Evolutionary conservation across 768 basidiomycete genomes (phyloP), one percentile per base, ranked within the genome.

Genomic region (Podaxis pistillaris): DNA sequence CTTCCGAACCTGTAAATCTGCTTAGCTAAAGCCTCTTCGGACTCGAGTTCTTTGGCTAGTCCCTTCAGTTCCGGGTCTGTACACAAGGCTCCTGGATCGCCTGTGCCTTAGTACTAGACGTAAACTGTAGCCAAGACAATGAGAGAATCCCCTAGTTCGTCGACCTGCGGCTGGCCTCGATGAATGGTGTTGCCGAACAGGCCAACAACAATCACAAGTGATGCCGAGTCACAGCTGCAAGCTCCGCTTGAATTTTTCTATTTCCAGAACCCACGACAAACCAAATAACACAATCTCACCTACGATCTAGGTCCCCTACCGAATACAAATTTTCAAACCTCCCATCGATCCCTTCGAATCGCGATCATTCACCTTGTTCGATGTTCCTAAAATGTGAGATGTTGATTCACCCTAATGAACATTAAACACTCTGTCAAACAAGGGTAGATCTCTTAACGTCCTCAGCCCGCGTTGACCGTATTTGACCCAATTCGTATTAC

Each of bases 1-100:
- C 68, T 73, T 69, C 71, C 69, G 70, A 75, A 69, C 67, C 64
- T 70, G 69, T 73, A 75, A 74, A 72, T 66, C 67, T 77, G 78
- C 75, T 80, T 78, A 80, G 73, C 76, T 62, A 75, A 78, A 72
- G 63, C 67, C 63, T 66, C 69, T 64, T 56, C 68, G 66, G 54
- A 58, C 57, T 53, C 60, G 30, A 60, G 68, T 62, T 63, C 61
- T 66, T 46, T 60, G 30, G 50, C 68, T 41, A 22, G 52, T 52
- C 49, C 28, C 52, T 50, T 62, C 53, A 41, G 28, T 46, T 54
- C 50, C 63, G 47, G 44, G 46, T 24, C 19, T 26, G 52, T 33
- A 24, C 24, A 41, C 64, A 50, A 64, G 66, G 58, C 9, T 24
- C 22, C 52, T 28, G 30, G 38, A 7, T 37, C 2, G 28, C 28